phyloP scores from a whole-genome alignment of 2,329 filamentous ascomycete species.

The Scopulariopsis brevicaulis region DNA sequence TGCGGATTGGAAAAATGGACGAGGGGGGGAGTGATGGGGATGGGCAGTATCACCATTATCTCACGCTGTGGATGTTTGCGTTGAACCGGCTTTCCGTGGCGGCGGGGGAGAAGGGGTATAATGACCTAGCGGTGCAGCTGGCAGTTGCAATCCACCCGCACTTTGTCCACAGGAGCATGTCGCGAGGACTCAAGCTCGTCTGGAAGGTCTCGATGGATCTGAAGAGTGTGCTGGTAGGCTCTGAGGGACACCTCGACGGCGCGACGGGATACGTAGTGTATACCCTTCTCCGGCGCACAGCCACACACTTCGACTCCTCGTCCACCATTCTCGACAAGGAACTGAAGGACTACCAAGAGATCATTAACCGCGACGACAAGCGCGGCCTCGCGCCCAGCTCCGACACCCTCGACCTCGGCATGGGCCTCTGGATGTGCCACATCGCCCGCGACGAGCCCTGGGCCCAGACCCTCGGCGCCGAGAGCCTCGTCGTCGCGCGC shows the following conservation, averaged over 20 bases:
- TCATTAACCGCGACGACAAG: slow-evolving; percentile 28
- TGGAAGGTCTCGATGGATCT: slow-evolving; percentile 46
- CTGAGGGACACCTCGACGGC: slow-evolving; percentile 44
- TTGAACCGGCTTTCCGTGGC: slow-evolving; percentile 40
- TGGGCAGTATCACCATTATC: slow-evolving; percentile 51
- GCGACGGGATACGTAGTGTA: slow-evolving; percentile 41
- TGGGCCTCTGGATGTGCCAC: slow-evolving; percentile 46
- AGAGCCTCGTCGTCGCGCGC: slow-evolving; percentile 16
- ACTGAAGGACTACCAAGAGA: slow-evolving; percentile 36
- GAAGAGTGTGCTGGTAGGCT: slow-evolving; percentile 29
- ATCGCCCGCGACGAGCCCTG: slow-evolving; percentile 36
- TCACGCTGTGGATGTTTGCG: slow-evolving; percentile 53
- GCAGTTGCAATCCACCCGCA: slow-evolving; percentile 38
- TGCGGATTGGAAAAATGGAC: slow-evolving; percentile 44
- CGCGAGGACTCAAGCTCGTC: slow-evolving; percentile 24
- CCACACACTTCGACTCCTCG: slow-evolving; percentile 12
- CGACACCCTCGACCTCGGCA: slow-evolving; percentile 45
- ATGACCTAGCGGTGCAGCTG: slow-evolving; percentile 36
- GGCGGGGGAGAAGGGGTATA: slow-evolving; percentile 31
- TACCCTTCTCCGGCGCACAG: slow-evolving; percentile 30
- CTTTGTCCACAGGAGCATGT: slow-evolving; percentile 26
- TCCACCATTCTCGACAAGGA: slow-evolving; percentile 27
- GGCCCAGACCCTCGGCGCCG: slow-evolving; percentile 24
- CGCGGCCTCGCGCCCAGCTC: slow-evolving; percentile 29
- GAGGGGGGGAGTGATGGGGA: slow-evolving; percentile 37